Evolutionary conservation across 106 monocot species (phyloP).

Genomic region (Allium sativum): DNA sequence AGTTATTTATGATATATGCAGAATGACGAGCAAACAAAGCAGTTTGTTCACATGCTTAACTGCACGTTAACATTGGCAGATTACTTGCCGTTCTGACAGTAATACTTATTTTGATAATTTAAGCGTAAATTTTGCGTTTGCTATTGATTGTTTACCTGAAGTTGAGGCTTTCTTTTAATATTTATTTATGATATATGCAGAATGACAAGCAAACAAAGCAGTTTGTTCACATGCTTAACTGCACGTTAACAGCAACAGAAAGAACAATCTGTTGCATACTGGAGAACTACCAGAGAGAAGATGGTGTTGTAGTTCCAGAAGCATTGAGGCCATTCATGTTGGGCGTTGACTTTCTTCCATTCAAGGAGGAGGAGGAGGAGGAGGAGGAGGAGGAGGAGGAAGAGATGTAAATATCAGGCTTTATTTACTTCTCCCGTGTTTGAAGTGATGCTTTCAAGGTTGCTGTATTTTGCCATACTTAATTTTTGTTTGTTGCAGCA

Average conservation of each 20-base stretch:
- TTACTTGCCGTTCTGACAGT: no score
- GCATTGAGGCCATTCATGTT: slow-evolving; percentile 76
- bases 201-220: slow-evolving; percentile 93
- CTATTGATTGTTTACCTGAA: background rate
- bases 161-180: background rate
- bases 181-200: slow-evolving; percentile 18
- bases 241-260: slow-evolving; percentile 87
- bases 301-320: slow-evolving; percentile 73
- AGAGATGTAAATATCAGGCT: no score
- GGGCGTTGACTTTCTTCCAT: slow-evolving; percentile 59
- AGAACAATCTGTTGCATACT: slow-evolving; percentile 85
- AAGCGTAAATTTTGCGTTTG: background rate
- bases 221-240: slow-evolving; percentile 91
- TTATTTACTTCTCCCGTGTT: no score
- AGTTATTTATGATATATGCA: slow-evolving; percentile 8
- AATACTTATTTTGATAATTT: background rate
- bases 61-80: slow-evolving; percentile 89
- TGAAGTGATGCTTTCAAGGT: no score
- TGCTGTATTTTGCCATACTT: no score
- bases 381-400: no score
- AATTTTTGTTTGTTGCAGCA: no score
- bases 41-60: slow-evolving; percentile 88
- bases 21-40: slow-evolving; percentile 96
- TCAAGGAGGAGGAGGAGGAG: no score
- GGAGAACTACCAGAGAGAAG: slow-evolving; percentile 75